Conservation (phyloP, 179 eudicot genomes). For the Carnegiea gigantea region DNA sequence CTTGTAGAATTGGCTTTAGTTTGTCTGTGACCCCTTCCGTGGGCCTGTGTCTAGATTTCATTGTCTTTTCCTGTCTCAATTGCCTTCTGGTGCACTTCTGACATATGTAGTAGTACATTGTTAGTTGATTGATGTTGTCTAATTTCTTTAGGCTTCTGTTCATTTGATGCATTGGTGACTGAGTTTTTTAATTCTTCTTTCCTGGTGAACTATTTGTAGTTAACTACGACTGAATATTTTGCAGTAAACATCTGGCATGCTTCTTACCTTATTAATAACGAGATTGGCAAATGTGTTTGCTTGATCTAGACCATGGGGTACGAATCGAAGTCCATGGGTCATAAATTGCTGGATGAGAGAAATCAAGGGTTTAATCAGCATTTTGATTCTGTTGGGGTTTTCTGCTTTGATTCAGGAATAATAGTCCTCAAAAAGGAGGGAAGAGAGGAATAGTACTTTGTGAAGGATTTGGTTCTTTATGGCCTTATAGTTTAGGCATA, state of each 20-base stretch:
- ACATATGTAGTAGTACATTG: neutral
- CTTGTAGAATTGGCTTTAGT: constrained; percentile 13
- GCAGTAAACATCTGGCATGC: neutral
- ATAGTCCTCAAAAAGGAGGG: too few species aligned
- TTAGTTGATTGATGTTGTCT: neutral
- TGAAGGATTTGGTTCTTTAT: neutral
- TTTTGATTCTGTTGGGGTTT: neutral
- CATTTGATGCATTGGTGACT: neutral
- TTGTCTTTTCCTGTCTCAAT: neutral
- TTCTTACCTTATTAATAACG: neutral
- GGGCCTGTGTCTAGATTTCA: neutral
- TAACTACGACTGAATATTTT: neutral
- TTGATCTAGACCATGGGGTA: neutral
- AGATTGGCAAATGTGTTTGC: neutral
- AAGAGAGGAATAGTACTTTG: too few species aligned
- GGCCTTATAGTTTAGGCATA: neutral
- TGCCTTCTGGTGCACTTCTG: constrained; percentile 7
- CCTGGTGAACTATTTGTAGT: neutral
- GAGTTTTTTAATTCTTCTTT: neutral
- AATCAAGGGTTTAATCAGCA: neutral
- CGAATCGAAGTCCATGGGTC: neutral
- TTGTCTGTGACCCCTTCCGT: neutral
- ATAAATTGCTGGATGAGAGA: neutral
- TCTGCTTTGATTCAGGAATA: neutral
- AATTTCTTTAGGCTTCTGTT: neutral